These are phyloP conservation scores for Kockovaella imperatae DNA, from an alignment of 768 basidiomycete species.

Conservation along the genomic window DNA sequence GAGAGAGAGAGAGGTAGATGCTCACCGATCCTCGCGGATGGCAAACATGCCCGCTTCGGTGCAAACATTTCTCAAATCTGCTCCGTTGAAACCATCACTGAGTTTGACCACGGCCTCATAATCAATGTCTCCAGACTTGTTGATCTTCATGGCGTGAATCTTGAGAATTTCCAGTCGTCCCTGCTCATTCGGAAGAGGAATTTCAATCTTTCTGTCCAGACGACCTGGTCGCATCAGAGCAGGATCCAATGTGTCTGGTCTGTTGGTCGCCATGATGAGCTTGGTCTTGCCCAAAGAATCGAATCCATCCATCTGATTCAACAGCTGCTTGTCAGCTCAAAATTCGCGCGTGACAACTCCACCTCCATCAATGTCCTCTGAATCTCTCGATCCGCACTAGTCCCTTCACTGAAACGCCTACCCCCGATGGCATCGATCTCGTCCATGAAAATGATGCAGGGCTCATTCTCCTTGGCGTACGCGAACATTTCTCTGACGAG, in stretches of 20 bases:
- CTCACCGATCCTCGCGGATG: slow-evolving; percentile 84
- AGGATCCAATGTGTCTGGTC: slow-evolving; percentile 95
- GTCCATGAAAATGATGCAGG: slow-evolving; percentile 96
- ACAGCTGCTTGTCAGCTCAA: slow-evolving; percentile 52
- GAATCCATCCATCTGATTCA: slow-evolving; percentile 99
- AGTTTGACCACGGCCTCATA: slow-evolving; percentile 98
- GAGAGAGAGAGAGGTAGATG: slow-evolving; percentile 8
- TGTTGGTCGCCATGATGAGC: slow-evolving; percentile 99
- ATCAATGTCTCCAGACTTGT: slow-evolving; percentile 91
- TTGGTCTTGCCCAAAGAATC: slow-evolving; percentile 92
- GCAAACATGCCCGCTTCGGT: slow-evolving; percentile 95
- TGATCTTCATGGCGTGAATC: slow-evolving; percentile 88
- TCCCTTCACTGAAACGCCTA: slow-evolving; percentile 81
- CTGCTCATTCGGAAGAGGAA: slow-evolving; percentile 94
- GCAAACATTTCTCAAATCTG: slow-evolving; percentile 88
- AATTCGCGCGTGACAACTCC: neutral
- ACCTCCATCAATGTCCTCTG: slow-evolving; percentile 98
- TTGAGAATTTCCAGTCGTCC: slow-evolving; percentile 93
- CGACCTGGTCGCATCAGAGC: slow-evolving; percentile 92
- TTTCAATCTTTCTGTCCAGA: slow-evolving; percentile 93
- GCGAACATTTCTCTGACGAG: slow-evolving; percentile 98
- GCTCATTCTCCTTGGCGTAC: slow-evolving; percentile 94
- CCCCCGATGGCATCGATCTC: slow-evolving; percentile 89
- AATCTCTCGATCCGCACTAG: slow-evolving; percentile 95
- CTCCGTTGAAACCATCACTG: slow-evolving; percentile 83